phyloP scores from a whole-genome alignment of 2,329 filamentous ascomycete genomes.

The Diaporthe eres region DNA sequence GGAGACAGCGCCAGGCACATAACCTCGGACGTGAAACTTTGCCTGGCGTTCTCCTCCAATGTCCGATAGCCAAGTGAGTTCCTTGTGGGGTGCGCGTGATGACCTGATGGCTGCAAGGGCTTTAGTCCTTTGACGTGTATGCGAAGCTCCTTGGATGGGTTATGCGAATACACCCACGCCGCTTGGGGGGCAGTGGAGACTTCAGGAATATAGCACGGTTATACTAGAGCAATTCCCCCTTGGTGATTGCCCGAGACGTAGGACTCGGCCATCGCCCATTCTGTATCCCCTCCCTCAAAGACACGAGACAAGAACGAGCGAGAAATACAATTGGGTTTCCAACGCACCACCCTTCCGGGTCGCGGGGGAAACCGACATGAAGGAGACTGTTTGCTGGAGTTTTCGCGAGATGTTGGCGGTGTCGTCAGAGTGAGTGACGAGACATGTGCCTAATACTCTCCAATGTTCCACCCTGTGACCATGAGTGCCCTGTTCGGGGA shows the following conservation, averaged over 20 bases:
- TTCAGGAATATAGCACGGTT: neutral
- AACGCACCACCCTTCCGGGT: neutral
- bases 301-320: too few relatives aligned
- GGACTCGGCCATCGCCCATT: neutral
- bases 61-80: neutral
- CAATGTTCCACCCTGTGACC: neutral
- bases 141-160: neutral
- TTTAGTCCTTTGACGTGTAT: neutral
- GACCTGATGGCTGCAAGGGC: neutral
- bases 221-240: neutral
- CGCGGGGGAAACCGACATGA: neutral
- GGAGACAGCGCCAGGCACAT: slow-evolving; percentile 7
- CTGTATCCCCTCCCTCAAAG: neutral
- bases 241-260: neutral
- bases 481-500: neutral
- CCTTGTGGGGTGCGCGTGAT: neutral
- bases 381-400: neutral
- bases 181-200: neutral
- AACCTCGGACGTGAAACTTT: neutral
- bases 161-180: neutral
- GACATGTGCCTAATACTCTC: neutral
- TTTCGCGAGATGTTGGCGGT: neutral
- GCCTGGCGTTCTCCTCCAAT: neutral
- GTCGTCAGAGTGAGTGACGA: too few relatives aligned
- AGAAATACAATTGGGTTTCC: neutral